Conservation (phyloP, 2,329 filamentous ascomycete genomes). For the Xylaria sp. region DNA sequence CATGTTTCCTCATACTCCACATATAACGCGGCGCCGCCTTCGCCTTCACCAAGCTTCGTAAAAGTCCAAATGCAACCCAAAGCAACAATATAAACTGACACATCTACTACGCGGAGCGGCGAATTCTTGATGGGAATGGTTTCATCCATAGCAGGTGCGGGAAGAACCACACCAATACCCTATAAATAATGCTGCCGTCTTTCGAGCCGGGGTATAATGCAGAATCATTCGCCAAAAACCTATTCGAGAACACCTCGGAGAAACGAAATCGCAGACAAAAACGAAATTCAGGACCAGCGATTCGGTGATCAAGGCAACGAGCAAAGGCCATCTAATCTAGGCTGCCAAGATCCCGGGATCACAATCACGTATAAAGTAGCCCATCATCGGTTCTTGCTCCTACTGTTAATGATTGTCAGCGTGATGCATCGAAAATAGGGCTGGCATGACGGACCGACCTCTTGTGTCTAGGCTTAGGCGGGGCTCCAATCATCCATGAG, state of each 20-base stretch:
- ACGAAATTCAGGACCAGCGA: slow-evolving; percentile 3
- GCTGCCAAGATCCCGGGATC: slow-evolving; percentile 1
- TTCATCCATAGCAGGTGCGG: slow-evolving; percentile 17
- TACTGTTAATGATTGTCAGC: slow-evolving; percentile 14
- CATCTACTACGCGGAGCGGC: slow-evolving; percentile 4
- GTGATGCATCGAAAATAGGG: slow-evolving; percentile 8
- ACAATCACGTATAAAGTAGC: not conserved
- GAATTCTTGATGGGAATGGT: slow-evolving; percentile 12
- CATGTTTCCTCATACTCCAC: slow-evolving; percentile 23
- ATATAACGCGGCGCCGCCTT: slow-evolving; percentile 11
- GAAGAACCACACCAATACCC: slow-evolving; percentile 28
- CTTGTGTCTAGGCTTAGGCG: slow-evolving; percentile 34
- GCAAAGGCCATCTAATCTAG: slow-evolving; percentile 9
- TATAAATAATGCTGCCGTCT: slow-evolving; percentile 30
- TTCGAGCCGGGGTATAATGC: slow-evolving; percentile 38
- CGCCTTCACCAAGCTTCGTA: too few species aligned
- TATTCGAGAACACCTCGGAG: slow-evolving; percentile 24
- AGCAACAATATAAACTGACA: slow-evolving; percentile 21
- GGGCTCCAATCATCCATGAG: slow-evolving; percentile 38
- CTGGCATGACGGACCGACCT: slow-evolving; percentile 32
- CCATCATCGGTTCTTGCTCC: slow-evolving; percentile 11
- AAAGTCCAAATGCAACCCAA: slow-evolving; percentile 8
- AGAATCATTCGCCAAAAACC: slow-evolving; percentile 32
- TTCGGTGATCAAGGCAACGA: slow-evolving; percentile 5
- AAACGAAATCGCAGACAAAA: slow-evolving; percentile 17